Evolutionary conservation across 2,329 filamentous ascomycete genomes (phyloP), one percentile per base, ranked within the genome.

Genomic region (Talaromyces rugulosus): DNA sequence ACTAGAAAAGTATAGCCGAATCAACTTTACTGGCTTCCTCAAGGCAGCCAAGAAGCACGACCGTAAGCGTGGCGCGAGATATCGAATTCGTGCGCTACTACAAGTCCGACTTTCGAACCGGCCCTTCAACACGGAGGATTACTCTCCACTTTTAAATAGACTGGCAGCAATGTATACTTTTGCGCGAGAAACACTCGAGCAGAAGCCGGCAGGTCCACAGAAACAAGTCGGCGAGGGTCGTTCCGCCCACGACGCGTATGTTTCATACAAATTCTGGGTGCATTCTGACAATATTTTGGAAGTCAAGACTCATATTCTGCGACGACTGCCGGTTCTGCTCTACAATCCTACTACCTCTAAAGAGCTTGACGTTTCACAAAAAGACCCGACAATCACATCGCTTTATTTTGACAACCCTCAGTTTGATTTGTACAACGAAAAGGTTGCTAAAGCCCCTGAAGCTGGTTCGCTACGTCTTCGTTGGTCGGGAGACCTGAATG

Each of bases 21-120:
- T 97, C 80, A 99, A 99, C 80, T 99, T 97, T 77, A 96, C 95
- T 5, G 95, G 92, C 55, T 96, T 98, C 78, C 85, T 97, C 73
- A 99, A 99, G 83, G 96, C 96, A 55, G 92, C 92, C 61, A 99
- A 99, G 87, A 99, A 99, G 80, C 95, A 99, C 78, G 95, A 99
- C 78, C 90, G 95, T 67, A 96, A 94, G 80, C 86, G 94, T 67
- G 93, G 93, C 61, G 84, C 87, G 67, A 85, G 87, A 59, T 98
- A 98, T 81, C 91, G 89, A 74, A 90, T 98, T 68, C 87, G 92
- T 28, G 93, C 95, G 31, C 88, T 98, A 81, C 88, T 98, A 78
- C 91, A 96, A 78, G 89, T 96, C 70, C 90, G 91, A 70, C 80
- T 99, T 70, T 87, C 91, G n/a, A 87, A 92, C 66, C 83, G 93